Base-by-base conservation (phyloP, 1,139 yeast species). In the Yamadazyma blattariae region DNA sequence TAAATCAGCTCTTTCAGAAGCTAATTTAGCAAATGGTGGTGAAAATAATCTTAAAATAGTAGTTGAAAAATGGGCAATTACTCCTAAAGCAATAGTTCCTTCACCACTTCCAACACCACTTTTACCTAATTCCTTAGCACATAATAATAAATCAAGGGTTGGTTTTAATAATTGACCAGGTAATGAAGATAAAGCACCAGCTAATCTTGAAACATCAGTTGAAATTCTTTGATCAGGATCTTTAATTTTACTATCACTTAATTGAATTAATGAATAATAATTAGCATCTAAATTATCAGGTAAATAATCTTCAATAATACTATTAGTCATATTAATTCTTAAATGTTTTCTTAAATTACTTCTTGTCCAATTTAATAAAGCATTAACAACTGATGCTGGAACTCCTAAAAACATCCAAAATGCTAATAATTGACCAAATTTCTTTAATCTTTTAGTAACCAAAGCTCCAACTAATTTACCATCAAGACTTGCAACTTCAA, bases 121-220 rank as follows among this genome's bases (percentile, higher is more conserved):
- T 36, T 69, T 77, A 3, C 88, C 74, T 41, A 90, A 70, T 57
- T 87, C 90, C 59, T 82, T 79, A 1, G 95, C 92, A 57, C 96
- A 87, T 31, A 90, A 67, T 17, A 84, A 62, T 50, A 90, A 73
- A 59, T 89, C 97, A 39, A 90, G 67, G 6, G 86, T 71, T 1
- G 97, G 97, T 52, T 88, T 88, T 44, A 92, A 71, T 26, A 90
- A 59, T 56, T 90, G 95, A n/a, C 94, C 86, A 17, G 95, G 92
- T 34, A 90, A 70, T 35, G 79, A 70, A 5, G 96, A 77, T 32
- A 87, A 66, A 3, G 92, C 81, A 30, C 73, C 69, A 10, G 95
- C 74, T 50, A 90, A 78, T 41, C 89, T 74, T 25, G 84, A 77
- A 14, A 88, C 79, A 53, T 88, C 96, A 5, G 88, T 79, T 2